A percentile compares a stretch with the other conserved stretches of the same genome.
Evolutionary conservation across 352 stramenopile genomes (phyloP).

Genomic region (Thraustotheca clavata): DNA sequence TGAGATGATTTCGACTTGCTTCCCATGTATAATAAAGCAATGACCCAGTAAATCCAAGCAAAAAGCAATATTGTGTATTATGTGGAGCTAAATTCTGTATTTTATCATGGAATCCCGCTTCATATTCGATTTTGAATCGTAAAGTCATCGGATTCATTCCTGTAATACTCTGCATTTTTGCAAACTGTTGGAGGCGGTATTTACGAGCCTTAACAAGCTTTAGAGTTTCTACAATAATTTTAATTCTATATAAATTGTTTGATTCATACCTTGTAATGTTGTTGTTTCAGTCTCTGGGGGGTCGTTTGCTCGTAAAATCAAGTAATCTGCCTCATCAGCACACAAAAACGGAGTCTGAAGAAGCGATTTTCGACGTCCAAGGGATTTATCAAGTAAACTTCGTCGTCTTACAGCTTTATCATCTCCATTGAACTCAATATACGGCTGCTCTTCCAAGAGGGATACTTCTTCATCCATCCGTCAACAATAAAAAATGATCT

Average conservation of each 20-base stretch:
- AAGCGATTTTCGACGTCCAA: not conserved
- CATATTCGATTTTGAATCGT: conserved; percentile 16
- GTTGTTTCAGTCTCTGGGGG: conserved; percentile 52
- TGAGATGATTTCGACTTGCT: not conserved
- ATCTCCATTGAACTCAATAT: not conserved
- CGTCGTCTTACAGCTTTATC: not conserved
- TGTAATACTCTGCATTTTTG: conserved; percentile 15
- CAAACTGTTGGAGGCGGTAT: conserved; percentile 20
- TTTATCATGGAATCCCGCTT: conserved; percentile 4
- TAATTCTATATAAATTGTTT: not conserved
- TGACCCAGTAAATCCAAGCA: conserved; percentile 9
- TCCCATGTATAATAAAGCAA: conserved; percentile 17
- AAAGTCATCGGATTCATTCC: conserved; percentile 18
- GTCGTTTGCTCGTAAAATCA: conserved; percentile 55
- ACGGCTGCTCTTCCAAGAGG: conserved; percentile 5
- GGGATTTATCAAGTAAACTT: too few species aligned
- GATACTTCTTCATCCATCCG: not conserved
- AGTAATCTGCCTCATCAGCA: conserved; percentile 43
- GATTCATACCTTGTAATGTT: conserved; percentile 32
- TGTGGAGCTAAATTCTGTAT: conserved; percentile 4
- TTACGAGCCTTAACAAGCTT: not conserved
- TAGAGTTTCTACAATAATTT: conserved; percentile 14
- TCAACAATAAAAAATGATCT: too few species aligned
- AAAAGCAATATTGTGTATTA: conserved; percentile 13
- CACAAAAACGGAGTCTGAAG: conserved; percentile 17